Conservation (phyloP, 2,329 filamentous ascomycete species). For the Amauroascus niger region DNA sequence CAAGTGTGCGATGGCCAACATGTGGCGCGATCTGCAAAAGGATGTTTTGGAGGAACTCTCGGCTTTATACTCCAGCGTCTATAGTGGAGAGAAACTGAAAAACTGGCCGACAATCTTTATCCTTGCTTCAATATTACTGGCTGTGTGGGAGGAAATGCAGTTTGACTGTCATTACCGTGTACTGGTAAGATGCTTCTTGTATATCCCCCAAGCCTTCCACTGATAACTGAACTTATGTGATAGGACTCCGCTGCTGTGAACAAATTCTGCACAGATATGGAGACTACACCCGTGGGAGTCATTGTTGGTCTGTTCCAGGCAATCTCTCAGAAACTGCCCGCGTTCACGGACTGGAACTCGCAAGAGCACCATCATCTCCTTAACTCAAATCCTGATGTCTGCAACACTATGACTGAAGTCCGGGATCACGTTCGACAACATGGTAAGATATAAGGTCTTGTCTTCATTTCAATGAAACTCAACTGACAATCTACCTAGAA, state of each 20-base stretch:
- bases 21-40: slow-evolving; percentile 97
- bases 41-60: slow-evolving; percentile 93
- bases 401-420: slow-evolving; percentile 93
- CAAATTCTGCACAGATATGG: slow-evolving; percentile 96
- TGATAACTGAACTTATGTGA: background rate
- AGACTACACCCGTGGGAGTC: slow-evolving; percentile 87
- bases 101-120: slow-evolving; percentile 99
- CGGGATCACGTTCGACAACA: slow-evolving; percentile 85
- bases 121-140: slow-evolving; percentile 81
- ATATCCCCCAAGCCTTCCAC: background rate
- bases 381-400: slow-evolving; percentile 83
- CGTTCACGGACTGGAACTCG: slow-evolving; percentile 90
- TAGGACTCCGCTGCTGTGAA: slow-evolving; percentile 68
- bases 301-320: slow-evolving; percentile 95
- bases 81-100: slow-evolving; percentile 93
- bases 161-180: slow-evolving; percentile 96
- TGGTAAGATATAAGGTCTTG: slow-evolving; percentile 50
- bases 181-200: slow-evolving; percentile 39
- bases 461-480: background rate
- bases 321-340: slow-evolving; percentile 90
- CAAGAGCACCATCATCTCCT: slow-evolving; percentile 81
- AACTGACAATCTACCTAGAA: slow-evolving; percentile 50
- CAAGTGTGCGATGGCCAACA: slow-evolving; percentile 91
- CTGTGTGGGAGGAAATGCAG: slow-evolving; percentile 98
- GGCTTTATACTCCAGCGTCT: slow-evolving; percentile 87